These are phyloP conservation scores for Dichotomopilus funicola DNA, from an alignment of 2,329 filamentous ascomycete species.

Conservation along the genomic window DNA sequence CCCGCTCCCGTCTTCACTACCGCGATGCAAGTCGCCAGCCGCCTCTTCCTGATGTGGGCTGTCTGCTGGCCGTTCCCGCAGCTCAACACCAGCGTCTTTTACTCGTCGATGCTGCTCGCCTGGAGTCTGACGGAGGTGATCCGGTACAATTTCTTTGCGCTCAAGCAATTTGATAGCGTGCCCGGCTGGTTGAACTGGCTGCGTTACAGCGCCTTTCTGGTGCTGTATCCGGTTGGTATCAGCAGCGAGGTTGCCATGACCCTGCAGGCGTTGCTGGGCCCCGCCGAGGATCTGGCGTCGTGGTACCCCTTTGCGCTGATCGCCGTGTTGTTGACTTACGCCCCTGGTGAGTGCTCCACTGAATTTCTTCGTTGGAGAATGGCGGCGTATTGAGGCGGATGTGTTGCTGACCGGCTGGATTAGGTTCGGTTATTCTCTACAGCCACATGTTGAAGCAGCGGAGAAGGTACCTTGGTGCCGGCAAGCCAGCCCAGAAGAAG, in stretches of 20 bases:
- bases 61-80: slow-evolving; percentile 69
- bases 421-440: slow-evolving; percentile 71
- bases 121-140: slow-evolving; percentile 92
- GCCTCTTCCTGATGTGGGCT: slow-evolving; percentile 83
- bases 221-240: slow-evolving; percentile 91
- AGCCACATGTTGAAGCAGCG: slow-evolving; percentile 94
- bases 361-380: neutral
- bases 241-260: slow-evolving; percentile 79
- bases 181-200: slow-evolving; percentile 62
- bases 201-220: slow-evolving; percentile 85
- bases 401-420: slow-evolving; percentile 1
- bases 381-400: neutral
- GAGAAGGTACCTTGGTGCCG: slow-evolving; percentile 52
- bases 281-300: slow-evolving; percentile 44
- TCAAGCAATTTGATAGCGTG: slow-evolving; percentile 61
- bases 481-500: slow-evolving; percentile 44
- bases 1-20: slow-evolving; percentile 81
- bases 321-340: slow-evolving; percentile 64
- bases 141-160: slow-evolving; percentile 85
- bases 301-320: slow-evolving; percentile 54
- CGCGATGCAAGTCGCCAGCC: slow-evolving; percentile 79
- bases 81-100: slow-evolving; percentile 55
- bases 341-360: slow-evolving; percentile 58
- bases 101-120: slow-evolving; percentile 73
- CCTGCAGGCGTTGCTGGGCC: slow-evolving; percentile 55